Conservation (phyloP, 2,329 filamentous ascomycete species). For the Dactylellina cionopaga region DNA sequence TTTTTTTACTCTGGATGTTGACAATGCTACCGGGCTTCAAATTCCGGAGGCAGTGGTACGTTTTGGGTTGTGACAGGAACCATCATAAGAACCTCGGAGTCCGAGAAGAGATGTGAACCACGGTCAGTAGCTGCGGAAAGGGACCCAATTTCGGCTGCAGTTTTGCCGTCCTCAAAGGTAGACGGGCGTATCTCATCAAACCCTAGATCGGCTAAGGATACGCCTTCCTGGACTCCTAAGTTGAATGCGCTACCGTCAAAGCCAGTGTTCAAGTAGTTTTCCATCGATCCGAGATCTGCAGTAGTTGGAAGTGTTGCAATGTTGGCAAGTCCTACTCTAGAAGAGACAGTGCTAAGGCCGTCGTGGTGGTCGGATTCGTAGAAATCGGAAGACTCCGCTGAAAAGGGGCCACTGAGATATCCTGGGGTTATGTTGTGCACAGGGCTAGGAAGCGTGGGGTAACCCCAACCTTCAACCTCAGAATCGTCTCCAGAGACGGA, state of each 20-base stretch:
- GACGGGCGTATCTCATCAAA: constrained; percentile 41
- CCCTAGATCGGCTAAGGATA: constrained; percentile 38
- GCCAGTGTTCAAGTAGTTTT: constrained; percentile 49
- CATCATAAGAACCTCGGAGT: constrained; percentile 52
- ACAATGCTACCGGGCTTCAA: constrained; percentile 43
- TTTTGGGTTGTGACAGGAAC: constrained; percentile 50
- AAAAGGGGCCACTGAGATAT: constrained; percentile 57
- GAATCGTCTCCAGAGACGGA: constrained; percentile 75
- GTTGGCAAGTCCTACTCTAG: constrained; percentile 65
- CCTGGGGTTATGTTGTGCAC: constrained; percentile 61
- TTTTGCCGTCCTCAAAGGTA: constrained; percentile 47
- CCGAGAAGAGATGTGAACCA: constrained; percentile 44
- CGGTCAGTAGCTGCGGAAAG: constrained; percentile 31
- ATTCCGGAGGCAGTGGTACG: constrained; percentile 40
- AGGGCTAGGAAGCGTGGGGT: constrained; percentile 60
- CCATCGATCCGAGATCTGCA: constrained; percentile 48
- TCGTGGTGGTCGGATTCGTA: constrained; percentile 61
- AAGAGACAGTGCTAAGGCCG: constrained; percentile 62
- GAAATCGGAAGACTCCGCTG: constrained; percentile 60
- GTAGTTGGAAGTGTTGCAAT: constrained; percentile 38
- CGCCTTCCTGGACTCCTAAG: constrained; percentile 43
- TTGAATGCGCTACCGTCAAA: constrained; percentile 48
- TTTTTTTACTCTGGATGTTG: constrained; percentile 24
- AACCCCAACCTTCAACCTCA: constrained; percentile 71
- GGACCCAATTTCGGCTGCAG: constrained; percentile 37